Base-by-base conservation (phyloP, 2,329 filamentous ascomycete genomes). In the Ophiocordyceps australis region DNA sequence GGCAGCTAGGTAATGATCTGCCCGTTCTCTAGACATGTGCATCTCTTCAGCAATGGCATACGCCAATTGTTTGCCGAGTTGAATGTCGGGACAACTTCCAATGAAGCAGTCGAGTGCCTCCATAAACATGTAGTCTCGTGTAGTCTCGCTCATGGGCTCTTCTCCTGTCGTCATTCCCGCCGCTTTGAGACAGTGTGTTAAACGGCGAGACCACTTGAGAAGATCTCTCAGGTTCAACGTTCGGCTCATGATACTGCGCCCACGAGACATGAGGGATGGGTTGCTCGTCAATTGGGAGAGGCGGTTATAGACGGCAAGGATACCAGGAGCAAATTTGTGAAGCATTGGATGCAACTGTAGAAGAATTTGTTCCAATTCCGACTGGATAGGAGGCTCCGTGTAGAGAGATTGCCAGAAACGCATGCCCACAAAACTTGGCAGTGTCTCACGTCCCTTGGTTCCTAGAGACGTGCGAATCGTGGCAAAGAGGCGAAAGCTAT, bases 91-190 rank as follows among this genome's bases (percentile, higher is more conserved):
- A 23, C 89, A 58, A 42, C 77, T 81, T 28, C 79, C 80, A 22
- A 81, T 74, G 47, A 98, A 95, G 43, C 85, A 91, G 48, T 98
- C 89, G 27, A 89, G 64, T 1, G 83, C 80, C 44, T 98, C 89
- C 54, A 93, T 68, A 41, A 94, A 94, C 49, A 95, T 92, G 39
- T 77, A 72, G 40, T 94, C 77, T 35, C 69, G 61, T 1, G 68
- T 68, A 2, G 65, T 65, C 38, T 86, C 78, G n/a, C 62, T 70
- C 14, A 83, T 68, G 1, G 74, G 60, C 44, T 89, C 78, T 13
- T 67, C 60, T 9, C 72, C 70, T 14, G 65, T 75, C 35, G 64
- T 74, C 14, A 70, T 69, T 2, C 72, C 67, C 9, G 65, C 57
- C 7, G 60, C 49, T 28, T 61, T 42, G 14, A 94, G 55, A 11